Percentiles rank a stretch among this genome's conserved stretches.
Evolutionary conservation across 257 asterid genomes (phyloP).

Genomic region (Solanum chiquidenum): DNA sequence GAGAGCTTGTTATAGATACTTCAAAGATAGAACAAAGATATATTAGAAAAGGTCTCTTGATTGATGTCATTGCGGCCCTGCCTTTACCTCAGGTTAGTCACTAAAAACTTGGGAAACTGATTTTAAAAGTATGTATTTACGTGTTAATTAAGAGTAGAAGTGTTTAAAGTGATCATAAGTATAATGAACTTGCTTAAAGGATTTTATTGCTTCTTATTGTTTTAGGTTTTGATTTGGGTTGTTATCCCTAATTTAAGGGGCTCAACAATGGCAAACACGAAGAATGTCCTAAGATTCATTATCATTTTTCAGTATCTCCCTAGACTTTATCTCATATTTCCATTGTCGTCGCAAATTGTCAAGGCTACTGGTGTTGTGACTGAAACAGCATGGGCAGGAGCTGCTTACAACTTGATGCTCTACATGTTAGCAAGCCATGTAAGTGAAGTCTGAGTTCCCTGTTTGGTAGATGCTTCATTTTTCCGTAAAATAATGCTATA

Average conservation of each 20-base stretch:
- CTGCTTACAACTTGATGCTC: constrained; percentile 87
- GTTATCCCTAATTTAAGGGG: constrained; percentile 56
- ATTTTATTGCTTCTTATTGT: background rate
- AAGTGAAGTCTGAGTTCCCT: constrained; percentile 10
- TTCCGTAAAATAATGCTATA: background rate
- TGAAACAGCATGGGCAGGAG: constrained; percentile 95
- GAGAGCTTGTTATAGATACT: constrained; percentile 80
- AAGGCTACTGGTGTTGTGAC: constrained; percentile 88
- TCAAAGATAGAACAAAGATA: constrained; percentile 55
- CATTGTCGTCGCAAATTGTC: constrained; percentile 73
- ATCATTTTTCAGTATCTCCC: constrained; percentile 76
- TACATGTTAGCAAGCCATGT: constrained; percentile 98
- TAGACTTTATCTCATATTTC: constrained; percentile 68
- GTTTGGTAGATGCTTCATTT: background rate
- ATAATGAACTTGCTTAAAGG: background rate
- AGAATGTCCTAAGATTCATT: constrained; percentile 67
- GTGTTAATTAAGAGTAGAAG: background rate
- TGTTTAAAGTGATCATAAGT: background rate
- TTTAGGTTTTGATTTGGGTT: constrained; percentile 58
- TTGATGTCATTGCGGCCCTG: constrained; percentile 57
- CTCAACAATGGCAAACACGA: constrained; percentile 75
- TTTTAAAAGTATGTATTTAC: background rate
- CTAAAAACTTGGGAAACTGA: background rate
- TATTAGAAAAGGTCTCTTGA: constrained; percentile 41
- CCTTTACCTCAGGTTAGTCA: constrained; percentile 85